phyloP scores from a whole-genome alignment of 2,329 filamentous ascomycete genomes.

The Colletotrichum sp. region DNA sequence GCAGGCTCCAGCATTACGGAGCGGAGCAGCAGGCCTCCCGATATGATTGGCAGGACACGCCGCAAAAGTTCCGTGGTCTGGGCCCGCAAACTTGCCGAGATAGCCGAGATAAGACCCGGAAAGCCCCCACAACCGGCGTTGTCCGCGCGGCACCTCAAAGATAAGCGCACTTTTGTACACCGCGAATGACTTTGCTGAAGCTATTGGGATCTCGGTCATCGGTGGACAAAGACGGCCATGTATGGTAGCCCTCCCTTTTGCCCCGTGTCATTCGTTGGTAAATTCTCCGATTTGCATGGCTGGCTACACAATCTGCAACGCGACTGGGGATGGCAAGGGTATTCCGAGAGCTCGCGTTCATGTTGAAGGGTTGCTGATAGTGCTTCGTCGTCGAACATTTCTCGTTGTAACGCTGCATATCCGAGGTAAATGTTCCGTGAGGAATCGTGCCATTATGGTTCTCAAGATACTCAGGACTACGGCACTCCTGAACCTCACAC shows the following conservation, averaged over 20 bases:
- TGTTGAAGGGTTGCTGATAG: background rate
- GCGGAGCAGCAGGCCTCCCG: background rate
- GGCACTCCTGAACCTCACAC: fast-evolving
- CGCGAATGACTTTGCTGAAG: background rate
- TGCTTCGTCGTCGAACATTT: background rate
- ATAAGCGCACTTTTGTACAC: background rate
- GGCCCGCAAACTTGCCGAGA: background rate
- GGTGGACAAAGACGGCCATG: background rate
- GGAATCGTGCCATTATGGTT: background rate
- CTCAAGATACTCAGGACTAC: fast-evolving
- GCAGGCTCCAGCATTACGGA: background rate
- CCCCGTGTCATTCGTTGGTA: background rate
- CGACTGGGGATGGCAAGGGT: background rate
- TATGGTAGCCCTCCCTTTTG: background rate
- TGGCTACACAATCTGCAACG: background rate
- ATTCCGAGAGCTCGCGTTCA: background rate
- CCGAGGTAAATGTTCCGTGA: fast-evolving
- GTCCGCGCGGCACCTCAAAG: background rate
- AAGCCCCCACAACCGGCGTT: background rate
- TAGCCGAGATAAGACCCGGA: background rate
- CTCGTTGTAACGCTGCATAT: fast-evolving
- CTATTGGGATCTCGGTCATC: background rate
- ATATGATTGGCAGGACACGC: background rate
- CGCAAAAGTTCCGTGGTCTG: background rate
- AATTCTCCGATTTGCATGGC: background rate